Percentiles rank a stretch among this genome's conserved stretches.
Evolutionary conservation across 257 asterid genomes (phyloP).

Genomic region (Penstemon eatonii): DNA sequence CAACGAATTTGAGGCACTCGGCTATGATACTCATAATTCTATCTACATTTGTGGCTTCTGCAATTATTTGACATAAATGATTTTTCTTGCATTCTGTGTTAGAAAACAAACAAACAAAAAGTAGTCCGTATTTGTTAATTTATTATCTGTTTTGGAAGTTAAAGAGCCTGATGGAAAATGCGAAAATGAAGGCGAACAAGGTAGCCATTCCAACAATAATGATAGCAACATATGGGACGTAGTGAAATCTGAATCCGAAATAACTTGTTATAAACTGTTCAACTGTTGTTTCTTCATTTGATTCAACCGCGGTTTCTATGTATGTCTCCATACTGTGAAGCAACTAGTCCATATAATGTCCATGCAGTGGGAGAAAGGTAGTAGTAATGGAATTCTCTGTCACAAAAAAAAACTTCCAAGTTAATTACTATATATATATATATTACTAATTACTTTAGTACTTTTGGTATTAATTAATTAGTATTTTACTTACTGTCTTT

Average conservation of each 20-base stretch:
- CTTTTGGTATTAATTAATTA: too few species aligned
- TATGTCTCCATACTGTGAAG: constrained; percentile 64
- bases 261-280: constrained; percentile 49
- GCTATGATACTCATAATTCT: too few species aligned
- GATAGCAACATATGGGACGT: constrained; percentile 56
- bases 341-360: constrained; percentile 67
- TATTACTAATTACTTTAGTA: too few species aligned
- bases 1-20: too few species aligned
- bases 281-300: constrained; percentile 46
- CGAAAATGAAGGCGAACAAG: constrained; percentile 63
- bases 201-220: constrained; percentile 48
- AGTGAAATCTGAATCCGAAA: constrained; percentile 55
- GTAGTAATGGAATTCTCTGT: constrained; percentile 79
- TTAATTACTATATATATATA: too few species aligned
- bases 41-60: too few species aligned
- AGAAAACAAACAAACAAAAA: too few species aligned
- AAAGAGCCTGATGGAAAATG: constrained; percentile 55
- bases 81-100: too few species aligned
- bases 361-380: constrained; percentile 56
- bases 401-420: not conserved
- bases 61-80: too few species aligned
- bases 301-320: constrained; percentile 41
- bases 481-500: constrained; percentile 39
- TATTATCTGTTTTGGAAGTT: constrained; percentile 50
- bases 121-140: too few species aligned